phyloP scores from a whole-genome alignment of 208 protist genomes.

The Acanthamoeba quina region DNA sequence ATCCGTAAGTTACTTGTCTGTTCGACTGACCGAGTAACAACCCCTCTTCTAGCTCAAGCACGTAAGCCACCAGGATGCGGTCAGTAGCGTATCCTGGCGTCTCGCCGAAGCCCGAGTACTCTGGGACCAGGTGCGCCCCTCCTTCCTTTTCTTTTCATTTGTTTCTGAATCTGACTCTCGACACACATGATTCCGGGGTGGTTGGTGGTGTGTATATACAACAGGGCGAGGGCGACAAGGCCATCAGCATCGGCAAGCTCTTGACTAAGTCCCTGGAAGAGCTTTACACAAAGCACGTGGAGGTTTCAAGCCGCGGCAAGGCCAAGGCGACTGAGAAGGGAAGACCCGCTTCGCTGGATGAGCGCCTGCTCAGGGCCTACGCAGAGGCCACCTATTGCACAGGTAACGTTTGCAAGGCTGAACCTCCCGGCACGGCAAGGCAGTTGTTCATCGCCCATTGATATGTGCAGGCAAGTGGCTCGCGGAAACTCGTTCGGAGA shows the following conservation, averaged over 20 bases:
- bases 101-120: constrained; percentile 54
- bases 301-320: not conserved
- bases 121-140: not conserved
- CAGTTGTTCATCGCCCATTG: not conserved
- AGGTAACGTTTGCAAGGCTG: not conserved
- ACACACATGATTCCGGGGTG: not conserved
- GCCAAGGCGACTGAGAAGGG: not conserved
- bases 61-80: constrained; percentile 16
- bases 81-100: constrained; percentile 9
- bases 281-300: not conserved
- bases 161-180: too few relatives aligned
- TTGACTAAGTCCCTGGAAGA: constrained; percentile 3
- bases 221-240: constrained; percentile 62
- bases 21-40: not conserved
- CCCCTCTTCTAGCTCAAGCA: constrained; percentile 34
- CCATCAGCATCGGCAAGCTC: constrained; percentile 40
- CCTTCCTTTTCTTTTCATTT: not conserved
- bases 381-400: constrained; percentile 66
- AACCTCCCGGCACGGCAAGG: not conserved
- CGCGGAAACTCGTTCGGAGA: constrained; percentile 69
- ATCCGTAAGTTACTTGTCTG: not conserved
- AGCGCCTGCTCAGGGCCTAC: constrained; percentile 33
- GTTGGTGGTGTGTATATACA: not conserved
- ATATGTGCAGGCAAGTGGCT: constrained; percentile 69
- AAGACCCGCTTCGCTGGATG: not conserved